These are phyloP conservation scores for Spirogloea muscicola DNA, from an alignment of 139 green algal genomes.

Conservation along the genomic window DNA sequence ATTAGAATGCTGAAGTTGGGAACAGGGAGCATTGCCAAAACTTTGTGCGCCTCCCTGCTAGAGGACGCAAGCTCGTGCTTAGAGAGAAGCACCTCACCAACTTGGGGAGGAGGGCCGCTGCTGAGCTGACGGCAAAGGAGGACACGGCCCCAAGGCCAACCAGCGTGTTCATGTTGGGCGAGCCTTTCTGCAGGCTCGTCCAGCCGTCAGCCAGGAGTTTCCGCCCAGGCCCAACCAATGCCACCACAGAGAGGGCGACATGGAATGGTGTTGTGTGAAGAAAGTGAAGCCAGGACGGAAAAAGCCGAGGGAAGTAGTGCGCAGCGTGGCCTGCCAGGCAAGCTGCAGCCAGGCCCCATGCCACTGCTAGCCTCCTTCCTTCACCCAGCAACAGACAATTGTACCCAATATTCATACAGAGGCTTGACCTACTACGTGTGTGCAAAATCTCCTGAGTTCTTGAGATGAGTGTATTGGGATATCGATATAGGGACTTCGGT, in stretches of 20 bases:
- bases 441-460: not conserved
- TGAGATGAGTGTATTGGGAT: not conserved
- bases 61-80: too few species aligned
- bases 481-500: too few species aligned
- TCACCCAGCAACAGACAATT: not conserved
- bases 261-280: conserved; percentile 68
- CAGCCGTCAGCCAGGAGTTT: conserved; percentile 69
- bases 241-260: conserved; percentile 67
- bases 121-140: conserved; percentile 76
- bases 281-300: conserved; percentile 23
- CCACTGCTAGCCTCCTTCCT: conserved; percentile 19
- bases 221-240: conserved; percentile 77
- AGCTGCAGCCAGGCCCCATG: conserved; percentile 24
- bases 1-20: too few species aligned
- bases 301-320: conserved; percentile 14
- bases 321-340: conserved; percentile 33
- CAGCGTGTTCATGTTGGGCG: conserved; percentile 97
- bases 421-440: not conserved
- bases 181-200: conserved; percentile 55
- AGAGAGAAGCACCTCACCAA: conserved; percentile 49
- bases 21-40: too few species aligned
- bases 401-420: not conserved
- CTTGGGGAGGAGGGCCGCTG: conserved; percentile 65
- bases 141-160: conserved; percentile 81
- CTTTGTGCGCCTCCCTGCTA: too few species aligned